Base-by-base conservation (phyloP, 2,329 filamentous ascomycete genomes). In the Ophiostoma sp. region DNA sequence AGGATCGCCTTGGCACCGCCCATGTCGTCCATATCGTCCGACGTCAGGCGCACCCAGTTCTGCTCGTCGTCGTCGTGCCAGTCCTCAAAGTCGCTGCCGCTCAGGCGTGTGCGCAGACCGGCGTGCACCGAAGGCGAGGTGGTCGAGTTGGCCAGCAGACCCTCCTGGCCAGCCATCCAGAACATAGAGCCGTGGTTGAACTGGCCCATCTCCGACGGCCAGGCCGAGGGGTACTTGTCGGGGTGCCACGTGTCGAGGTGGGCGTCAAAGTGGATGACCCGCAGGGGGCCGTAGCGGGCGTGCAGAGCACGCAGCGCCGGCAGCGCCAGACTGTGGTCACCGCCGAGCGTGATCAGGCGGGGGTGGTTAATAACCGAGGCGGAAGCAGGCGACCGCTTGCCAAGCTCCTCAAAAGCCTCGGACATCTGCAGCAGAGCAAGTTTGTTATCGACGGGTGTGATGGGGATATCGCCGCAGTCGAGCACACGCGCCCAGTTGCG, bases 131-230 rank as follows among this genome's bases (percentile, higher is more conserved):
- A 91, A 0, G 87, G 90, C 11, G 88, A 86, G 10, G 85, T 86
- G 33, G 69, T 89, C 17, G 83, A 81, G 78, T 94, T 94, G 72
- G 86, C 84, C 71, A 96, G 89, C 35, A 97, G 81, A 0, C 91
- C 92, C 78, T 96, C 93, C 39, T 89, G 88, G 67, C 89, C 89
- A 6, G 93, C 93, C 74, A 94, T 86, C 90, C 92, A 94, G 83
- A 96, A 96, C 89, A 96, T 95, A 74, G 87, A 92, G 4, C 94
- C 93, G 79, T 97, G 93, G 76, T 89, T 96, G 81, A 96, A 95
- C 74, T 89, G 86, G 1, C 87, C 85, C 78, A 92, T 90, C 72
- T 87, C 84, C 2, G 84, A 85, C 2, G 77, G 76, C 93, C 93
- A 97, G 70, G 89, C 87, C 20, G 86, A 89, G 0, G 92, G 91